Evolutionary conservation across 163 green algal species (phyloP).

Genomic region (Chlorella variabilis): DNA sequence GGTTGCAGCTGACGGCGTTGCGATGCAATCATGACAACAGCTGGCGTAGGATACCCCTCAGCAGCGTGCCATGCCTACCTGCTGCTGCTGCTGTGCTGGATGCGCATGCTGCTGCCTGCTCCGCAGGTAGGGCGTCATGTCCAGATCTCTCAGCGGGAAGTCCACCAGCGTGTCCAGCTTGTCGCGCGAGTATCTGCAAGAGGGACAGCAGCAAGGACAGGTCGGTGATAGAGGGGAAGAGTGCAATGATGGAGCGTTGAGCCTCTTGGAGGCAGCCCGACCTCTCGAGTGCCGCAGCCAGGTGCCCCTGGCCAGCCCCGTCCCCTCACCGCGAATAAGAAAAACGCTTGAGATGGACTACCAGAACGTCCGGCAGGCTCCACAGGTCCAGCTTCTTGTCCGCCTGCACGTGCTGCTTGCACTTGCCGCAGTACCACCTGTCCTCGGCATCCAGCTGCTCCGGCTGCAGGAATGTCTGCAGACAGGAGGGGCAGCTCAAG

Average conservation of each 20-base stretch:
- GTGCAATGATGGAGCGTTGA: not conserved
- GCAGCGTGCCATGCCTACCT: too few species aligned
- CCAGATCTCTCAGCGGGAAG: slow-evolving; percentile 85
- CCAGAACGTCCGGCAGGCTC: slow-evolving; percentile 86
- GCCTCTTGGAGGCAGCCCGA: too few species aligned
- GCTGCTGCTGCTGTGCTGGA: not conserved
- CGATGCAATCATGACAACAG: too few species aligned
- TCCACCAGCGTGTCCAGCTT: slow-evolving; percentile 92
- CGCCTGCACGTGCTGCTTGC: slow-evolving; percentile 81
- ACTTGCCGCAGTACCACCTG: slow-evolving; percentile 81
- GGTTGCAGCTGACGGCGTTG: too few species aligned
- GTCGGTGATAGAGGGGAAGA: not conserved
- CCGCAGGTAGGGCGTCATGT: slow-evolving; percentile 76
- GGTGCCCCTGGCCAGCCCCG: not conserved
- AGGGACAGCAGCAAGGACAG: not conserved
- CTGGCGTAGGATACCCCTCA: too few species aligned
- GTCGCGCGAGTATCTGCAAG: slow-evolving; percentile 58
- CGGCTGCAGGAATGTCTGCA: slow-evolving; percentile 83
- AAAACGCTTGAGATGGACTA: slow-evolving; percentile 98
- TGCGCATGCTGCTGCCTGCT: not conserved
- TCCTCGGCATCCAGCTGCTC: slow-evolving; percentile 81
- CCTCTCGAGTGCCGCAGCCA: not conserved
- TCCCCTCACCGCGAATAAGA: slow-evolving; percentile 65
- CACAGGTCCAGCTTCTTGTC: slow-evolving; percentile 97
- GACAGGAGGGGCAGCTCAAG: not conserved